These are phyloP conservation scores for Fusarium palustre DNA, from an alignment of 2,329 filamentous ascomycete species.

Conservation along the genomic window DNA sequence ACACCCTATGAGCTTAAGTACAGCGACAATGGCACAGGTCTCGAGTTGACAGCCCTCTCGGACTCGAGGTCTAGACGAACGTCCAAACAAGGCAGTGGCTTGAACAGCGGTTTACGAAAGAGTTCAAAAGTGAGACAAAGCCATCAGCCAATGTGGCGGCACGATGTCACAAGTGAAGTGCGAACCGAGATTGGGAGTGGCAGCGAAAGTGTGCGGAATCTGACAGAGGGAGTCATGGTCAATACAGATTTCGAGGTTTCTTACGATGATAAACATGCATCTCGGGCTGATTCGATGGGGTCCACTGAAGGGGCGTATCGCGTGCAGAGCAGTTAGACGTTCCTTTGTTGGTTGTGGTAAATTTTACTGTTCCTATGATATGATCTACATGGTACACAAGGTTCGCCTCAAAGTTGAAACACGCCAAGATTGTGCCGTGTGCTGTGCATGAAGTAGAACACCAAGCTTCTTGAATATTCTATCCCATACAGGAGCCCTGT, in stretches of 20 bases:
- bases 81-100: slow-evolving; percentile 11
- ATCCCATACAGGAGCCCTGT: too few species aligned
- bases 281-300: slow-evolving; percentile 32
- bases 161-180: slow-evolving; percentile 17
- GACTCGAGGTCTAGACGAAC: slow-evolving; percentile 16
- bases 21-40: slow-evolving; percentile 34
- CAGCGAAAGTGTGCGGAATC: slow-evolving; percentile 41
- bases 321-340: slow-evolving; percentile 4
- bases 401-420: neutral
- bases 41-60: slow-evolving; percentile 29
- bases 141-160: slow-evolving; percentile 29
- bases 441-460: neutral
- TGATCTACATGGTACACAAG: neutral
- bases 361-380: neutral
- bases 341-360: neutral
- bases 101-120: slow-evolving; percentile 3
- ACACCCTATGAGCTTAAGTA: slow-evolving; percentile 40
- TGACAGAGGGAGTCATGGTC: slow-evolving; percentile 42
- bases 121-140: slow-evolving; percentile 1
- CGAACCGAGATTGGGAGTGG: slow-evolving; percentile 20
- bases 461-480: too few species aligned
- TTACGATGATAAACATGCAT: slow-evolving; percentile 37
- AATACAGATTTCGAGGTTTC: slow-evolving; percentile 42
- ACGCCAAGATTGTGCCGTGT: neutral
- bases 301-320: slow-evolving; percentile 35